Evolutionary conservation across 192 early-diverging fungal species (phyloP).

Genomic region (Rhizophagus clarus): DNA sequence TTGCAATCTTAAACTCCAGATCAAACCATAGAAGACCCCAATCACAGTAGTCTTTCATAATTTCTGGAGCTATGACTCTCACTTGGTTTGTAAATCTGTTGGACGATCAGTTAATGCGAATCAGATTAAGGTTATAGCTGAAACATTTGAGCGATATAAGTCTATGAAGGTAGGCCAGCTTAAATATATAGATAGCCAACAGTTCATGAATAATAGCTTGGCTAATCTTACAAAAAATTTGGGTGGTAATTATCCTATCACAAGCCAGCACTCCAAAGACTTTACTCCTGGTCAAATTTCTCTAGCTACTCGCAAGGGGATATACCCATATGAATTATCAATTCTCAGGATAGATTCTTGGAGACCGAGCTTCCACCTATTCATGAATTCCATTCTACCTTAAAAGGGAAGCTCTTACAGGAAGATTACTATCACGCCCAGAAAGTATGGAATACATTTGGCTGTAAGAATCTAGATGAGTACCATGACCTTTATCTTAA

Average conservation of each 20-base stretch:
- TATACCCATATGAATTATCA: slow-evolving; percentile 16
- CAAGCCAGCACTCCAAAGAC: no score
- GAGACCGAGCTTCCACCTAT: no score
- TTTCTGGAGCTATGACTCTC: slow-evolving; percentile 3
- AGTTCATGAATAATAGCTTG: no score
- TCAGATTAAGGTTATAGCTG: slow-evolving; percentile 1
- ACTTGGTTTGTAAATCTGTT: slow-evolving; percentile 20
- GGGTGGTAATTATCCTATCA: not conserved
- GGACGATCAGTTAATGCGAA: slow-evolving; percentile 2
- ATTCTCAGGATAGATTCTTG: slow-evolving; percentile 2
- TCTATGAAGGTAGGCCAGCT: not conserved
- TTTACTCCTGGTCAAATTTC: not conserved
- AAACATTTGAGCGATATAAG: slow-evolving; percentile 14
- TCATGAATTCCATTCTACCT: no score
- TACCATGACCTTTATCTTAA: not conserved
- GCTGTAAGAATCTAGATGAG: no score
- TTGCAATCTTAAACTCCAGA: slow-evolving; percentile 14
- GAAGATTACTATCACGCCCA: no score
- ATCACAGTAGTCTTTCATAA: slow-evolving; percentile 18
- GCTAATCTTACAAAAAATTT: slow-evolving; percentile 1
- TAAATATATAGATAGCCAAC: no score
- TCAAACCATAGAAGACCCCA: not conserved
- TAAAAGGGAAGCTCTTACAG: no score
- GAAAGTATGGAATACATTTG: no score
- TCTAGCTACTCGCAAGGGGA: not conserved